Conservation (phyloP, 2,329 filamentous ascomycete genomes). For the Rhynchosporium graminicola region DNA sequence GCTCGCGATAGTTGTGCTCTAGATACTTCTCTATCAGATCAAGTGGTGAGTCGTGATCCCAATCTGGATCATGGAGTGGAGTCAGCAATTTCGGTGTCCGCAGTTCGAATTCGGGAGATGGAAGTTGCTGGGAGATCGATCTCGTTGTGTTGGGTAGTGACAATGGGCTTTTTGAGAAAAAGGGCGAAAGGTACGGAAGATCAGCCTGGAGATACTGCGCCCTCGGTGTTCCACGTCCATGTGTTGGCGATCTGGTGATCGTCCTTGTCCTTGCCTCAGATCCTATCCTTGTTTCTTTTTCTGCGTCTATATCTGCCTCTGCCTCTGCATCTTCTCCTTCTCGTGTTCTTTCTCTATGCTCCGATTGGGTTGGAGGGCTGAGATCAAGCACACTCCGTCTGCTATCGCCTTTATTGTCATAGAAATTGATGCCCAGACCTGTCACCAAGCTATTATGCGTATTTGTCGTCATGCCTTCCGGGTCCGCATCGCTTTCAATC, state of each 20-base stretch:
- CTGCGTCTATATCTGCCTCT: not conserved
- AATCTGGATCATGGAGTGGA: not conserved
- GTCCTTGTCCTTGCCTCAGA: not conserved
- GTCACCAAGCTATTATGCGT: not conserved
- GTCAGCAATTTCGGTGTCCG: constrained; percentile 4
- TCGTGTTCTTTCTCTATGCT: not conserved
- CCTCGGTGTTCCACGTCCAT: not conserved
- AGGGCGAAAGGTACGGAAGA: not conserved
- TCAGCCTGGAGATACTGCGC: not conserved
- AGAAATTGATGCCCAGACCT: constrained; percentile 27
- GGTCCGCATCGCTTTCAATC: not conserved
- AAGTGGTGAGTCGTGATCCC: constrained; percentile 2
- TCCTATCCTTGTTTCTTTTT: not conserved
- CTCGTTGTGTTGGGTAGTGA: too few relatives aligned
- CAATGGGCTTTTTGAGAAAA: not conserved
- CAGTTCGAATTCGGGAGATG: not conserved
- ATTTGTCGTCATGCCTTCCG: not conserved
- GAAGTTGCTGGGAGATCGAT: not conserved
- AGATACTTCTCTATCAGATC: constrained; percentile 32
- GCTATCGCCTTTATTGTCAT: constrained; percentile 18
- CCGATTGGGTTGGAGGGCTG: not conserved
- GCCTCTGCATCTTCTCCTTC: not conserved
- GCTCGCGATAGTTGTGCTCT: constrained; percentile 32
- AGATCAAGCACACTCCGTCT: constrained; percentile 3
- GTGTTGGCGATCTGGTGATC: not conserved